Evolutionary conservation across 2,329 filamentous ascomycete species (phyloP).

Genomic region (Fusarium sp.): DNA sequence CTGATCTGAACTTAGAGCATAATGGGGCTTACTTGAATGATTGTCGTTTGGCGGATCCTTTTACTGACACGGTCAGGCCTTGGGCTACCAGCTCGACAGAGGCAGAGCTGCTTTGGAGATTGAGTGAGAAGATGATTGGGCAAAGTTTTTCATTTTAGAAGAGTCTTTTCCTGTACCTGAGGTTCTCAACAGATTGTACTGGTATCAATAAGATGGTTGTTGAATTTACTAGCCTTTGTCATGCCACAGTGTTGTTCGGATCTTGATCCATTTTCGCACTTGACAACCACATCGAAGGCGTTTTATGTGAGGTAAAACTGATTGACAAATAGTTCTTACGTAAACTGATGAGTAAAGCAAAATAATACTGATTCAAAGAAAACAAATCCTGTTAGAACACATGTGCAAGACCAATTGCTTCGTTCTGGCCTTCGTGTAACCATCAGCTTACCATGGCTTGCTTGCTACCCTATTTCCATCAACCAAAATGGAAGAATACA

Average conservation of each 20-base stretch:
- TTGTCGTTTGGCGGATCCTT: slow-evolving; percentile 20
- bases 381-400: neutral
- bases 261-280: too few relatives aligned
- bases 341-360: neutral
- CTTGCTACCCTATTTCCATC: neutral
- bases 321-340: neutral
- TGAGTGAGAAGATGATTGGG: slow-evolving; percentile 30
- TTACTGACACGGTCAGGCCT: slow-evolving; percentile 15
- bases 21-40: slow-evolving; percentile 25
- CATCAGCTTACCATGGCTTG: neutral
- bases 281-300: too few relatives aligned
- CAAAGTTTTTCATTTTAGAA: slow-evolving; percentile 13
- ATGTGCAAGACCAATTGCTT: neutral
- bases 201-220: neutral
- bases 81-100: slow-evolving; percentile 26
- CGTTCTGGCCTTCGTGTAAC: neutral
- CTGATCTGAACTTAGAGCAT: neutral
- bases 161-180: neutral
- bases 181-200: rapidly evolving
- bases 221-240: neutral
- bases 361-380: too few relatives aligned
- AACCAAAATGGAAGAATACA: neutral
- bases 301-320: too few relatives aligned
- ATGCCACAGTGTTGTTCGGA: too few relatives aligned
- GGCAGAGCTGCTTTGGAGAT: slow-evolving; percentile 26